phyloP scores from a whole-genome alignment of 768 basidiomycete genomes.

The Lentinula detonsa region DNA sequence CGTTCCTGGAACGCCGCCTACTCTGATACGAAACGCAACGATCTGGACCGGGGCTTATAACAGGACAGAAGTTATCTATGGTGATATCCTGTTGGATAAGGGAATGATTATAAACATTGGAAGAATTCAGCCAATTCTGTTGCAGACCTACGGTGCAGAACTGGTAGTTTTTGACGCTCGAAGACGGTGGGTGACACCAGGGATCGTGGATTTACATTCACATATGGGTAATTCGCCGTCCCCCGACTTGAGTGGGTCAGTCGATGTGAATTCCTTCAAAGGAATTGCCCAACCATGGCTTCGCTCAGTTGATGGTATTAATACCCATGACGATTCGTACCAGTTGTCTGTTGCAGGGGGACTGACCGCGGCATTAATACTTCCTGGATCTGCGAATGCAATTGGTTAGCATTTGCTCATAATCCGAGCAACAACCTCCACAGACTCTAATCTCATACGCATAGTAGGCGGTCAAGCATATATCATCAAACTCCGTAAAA shows the following conservation, averaged over 20 bases:
- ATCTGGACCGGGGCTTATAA: constrained; percentile 78
- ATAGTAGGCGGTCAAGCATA: constrained; percentile 64
- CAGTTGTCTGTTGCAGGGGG: constrained; percentile 70
- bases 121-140: constrained; percentile 20
- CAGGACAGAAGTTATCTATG: constrained; percentile 59
- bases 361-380: constrained; percentile 67
- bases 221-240: constrained; percentile 53
- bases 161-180: constrained; percentile 43
- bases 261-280: constrained; percentile 51
- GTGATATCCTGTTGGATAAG: constrained; percentile 65
- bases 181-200: constrained; percentile 80
- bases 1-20: constrained; percentile 53
- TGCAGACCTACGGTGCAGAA: constrained; percentile 10
- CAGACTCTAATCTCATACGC: not conserved
- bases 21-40: constrained; percentile 66
- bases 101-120: constrained; percentile 64
- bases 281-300: constrained; percentile 53
- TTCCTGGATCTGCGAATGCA: constrained; percentile 68
- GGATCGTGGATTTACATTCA: constrained; percentile 61
- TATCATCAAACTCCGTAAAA: constrained; percentile 73
- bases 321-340: constrained; percentile 76
- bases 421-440: no score
- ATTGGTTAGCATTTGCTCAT: constrained; percentile 38
- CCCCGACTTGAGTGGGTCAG: constrained; percentile 37
- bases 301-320: constrained; percentile 70